Base-by-base conservation (phyloP, 2,329 filamentous ascomycete genomes). In the Parastagonospora avenae region DNA sequence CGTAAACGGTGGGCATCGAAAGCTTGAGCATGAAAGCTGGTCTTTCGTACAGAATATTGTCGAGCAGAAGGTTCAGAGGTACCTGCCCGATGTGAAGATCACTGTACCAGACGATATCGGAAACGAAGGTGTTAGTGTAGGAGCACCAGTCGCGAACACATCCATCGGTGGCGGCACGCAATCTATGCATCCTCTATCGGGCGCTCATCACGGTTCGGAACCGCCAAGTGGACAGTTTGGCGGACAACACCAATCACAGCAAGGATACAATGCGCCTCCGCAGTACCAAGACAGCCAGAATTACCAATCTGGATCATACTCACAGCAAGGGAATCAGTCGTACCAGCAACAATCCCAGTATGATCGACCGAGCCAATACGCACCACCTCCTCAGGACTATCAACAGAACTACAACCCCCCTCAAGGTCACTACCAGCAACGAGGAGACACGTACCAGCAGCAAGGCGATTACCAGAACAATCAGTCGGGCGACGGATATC, bases 11-110 rank as follows among this genome's bases (percentile, higher is more conserved):
- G 66, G 66, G 4, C 66, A 68, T 40, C 64, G 66, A 41, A 65
- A 64, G 28, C 64, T 68, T 31, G 66, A 68, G 53, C 63, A 54
- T 8, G 55, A 67, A 37, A 68, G 66, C 49, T 68, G 66, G 66
- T 55, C 66, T 14, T 67, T 68, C 15, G 66, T 68, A 29, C 66
- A 68, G 32, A 44, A 48, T n/a, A 68, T 63, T 46, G 66, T 68
- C 8, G 66, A 68, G 50, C 60, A 66, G 38, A 68, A 68, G 47
- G 59, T 68, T 2, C 66, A 68, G 37, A 57, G 49, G 19, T 67
- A 68, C 28, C 51, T 68, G 2, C 66, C 66, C 6, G 60, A 68
- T 29, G 66, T 68, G 10, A 64, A 67, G 49, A 68, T 68, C 42
- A 54, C 51, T 4, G 64, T 68, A 0, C 64, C 63, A 16, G 66